A percentile compares a stretch with the other conserved stretches of the same genome.
Evolutionary conservation across 2,329 filamentous ascomycete species (phyloP).

Genomic region (Phialocephala subalpina): DNA sequence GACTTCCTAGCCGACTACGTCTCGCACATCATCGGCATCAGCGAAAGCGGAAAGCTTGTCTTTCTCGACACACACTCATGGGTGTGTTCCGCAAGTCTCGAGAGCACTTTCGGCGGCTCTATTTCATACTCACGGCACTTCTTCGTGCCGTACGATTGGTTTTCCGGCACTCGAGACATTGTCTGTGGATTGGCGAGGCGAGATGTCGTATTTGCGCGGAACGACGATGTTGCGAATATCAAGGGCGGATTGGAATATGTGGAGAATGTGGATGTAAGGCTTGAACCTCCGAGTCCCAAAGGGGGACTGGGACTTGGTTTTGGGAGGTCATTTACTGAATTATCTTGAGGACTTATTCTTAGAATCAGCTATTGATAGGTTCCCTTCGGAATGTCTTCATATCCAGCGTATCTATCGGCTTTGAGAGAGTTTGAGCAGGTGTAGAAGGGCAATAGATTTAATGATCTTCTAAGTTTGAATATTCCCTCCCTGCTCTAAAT

Average conservation of each 20-base stretch:
- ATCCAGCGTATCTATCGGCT: too few relatives aligned
- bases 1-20: constrained; percentile 30
- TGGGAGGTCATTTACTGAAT: too few relatives aligned
- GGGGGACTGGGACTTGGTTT: not conserved
- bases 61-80: constrained; percentile 42
- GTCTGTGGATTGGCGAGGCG: constrained; percentile 32
- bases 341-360: too few relatives aligned
- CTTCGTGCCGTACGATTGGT: constrained; percentile 46
- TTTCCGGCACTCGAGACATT: constrained; percentile 37
- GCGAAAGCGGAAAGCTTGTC: constrained; percentile 35
- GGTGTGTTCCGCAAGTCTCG: constrained; percentile 41
- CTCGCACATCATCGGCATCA: constrained; percentile 37
- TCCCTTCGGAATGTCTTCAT: too few relatives aligned
- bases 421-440: too few relatives aligned
- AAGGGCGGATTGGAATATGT: constrained; percentile 40
- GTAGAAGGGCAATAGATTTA: too few relatives aligned
- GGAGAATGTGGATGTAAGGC: constrained; percentile 34
- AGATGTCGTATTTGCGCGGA: constrained; percentile 40
- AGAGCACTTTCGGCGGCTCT: constrained; percentile 15
- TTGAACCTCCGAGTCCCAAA: constrained; percentile 13
- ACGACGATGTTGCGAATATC: constrained; percentile 40
- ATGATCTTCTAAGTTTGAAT: too few relatives aligned
- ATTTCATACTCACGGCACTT: constrained; percentile 41
- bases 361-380: too few relatives aligned
- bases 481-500: too few relatives aligned